Evolutionary conservation across 2,329 filamentous ascomycete genomes (phyloP).

Genomic region (Fusarium piperis): DNA sequence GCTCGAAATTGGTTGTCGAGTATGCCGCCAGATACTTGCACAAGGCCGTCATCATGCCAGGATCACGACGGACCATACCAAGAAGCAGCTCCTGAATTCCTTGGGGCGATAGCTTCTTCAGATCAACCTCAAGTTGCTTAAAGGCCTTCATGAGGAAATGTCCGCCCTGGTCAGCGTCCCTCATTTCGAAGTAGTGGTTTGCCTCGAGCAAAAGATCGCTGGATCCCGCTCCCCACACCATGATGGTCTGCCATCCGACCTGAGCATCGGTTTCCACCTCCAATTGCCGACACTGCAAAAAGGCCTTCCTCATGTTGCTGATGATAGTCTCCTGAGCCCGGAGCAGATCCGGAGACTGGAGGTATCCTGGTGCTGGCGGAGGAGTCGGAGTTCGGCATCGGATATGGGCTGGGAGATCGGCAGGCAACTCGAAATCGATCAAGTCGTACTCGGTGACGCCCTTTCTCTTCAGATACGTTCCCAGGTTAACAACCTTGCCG

Average conservation of each 20-base stretch:
- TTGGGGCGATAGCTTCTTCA: slow-evolving; percentile 55
- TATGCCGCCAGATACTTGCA: slow-evolving; percentile 58
- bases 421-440: slow-evolving; percentile 55
- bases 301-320: slow-evolving; percentile 56
- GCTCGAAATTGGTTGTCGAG: slow-evolving; percentile 55
- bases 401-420: slow-evolving; percentile 55
- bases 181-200: slow-evolving; percentile 54
- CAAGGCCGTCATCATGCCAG: slow-evolving; percentile 56
- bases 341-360: slow-evolving; percentile 55
- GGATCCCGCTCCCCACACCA: slow-evolving; percentile 56
- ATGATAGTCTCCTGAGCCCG: slow-evolving; percentile 56
- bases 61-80: slow-evolving; percentile 56
- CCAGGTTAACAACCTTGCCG: slow-evolving; percentile 61
- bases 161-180: slow-evolving; percentile 53
- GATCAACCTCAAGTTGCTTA: slow-evolving; percentile 54
- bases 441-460: slow-evolving; percentile 64
- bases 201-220: slow-evolving; percentile 57
- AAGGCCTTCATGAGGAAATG: slow-evolving; percentile 54
- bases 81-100: slow-evolving; percentile 55
- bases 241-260: slow-evolving; percentile 53
- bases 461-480: slow-evolving; percentile 63
- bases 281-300: slow-evolving; percentile 55
- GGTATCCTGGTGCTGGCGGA: slow-evolving; percentile 53
- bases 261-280: slow-evolving; percentile 51
- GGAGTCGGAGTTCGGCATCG: slow-evolving; percentile 58